phyloP scores from a whole-genome alignment of 2,329 filamentous ascomycete species.

The Claviceps digitariae region DNA sequence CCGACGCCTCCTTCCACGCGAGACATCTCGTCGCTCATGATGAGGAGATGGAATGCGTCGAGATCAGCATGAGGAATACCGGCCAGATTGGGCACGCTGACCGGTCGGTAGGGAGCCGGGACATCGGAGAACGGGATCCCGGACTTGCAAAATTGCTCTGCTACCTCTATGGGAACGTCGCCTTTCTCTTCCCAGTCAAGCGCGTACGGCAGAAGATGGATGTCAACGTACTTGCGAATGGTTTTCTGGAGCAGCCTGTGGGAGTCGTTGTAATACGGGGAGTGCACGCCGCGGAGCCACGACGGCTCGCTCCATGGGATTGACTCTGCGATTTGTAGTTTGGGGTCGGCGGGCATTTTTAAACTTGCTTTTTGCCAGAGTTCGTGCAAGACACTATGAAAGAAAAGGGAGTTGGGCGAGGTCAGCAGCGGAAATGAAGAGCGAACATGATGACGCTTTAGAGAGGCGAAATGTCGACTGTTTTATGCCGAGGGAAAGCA shows the following conservation, averaged over 20 bases:
- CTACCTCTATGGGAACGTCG: no score
- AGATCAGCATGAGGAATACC: conserved; percentile 33
- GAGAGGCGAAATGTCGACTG: no score
- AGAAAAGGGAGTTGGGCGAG: no score
- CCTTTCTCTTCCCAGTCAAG: no score
- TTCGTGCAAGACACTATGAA: no score
- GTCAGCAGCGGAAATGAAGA: no score
- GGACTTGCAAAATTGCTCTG: neutral
- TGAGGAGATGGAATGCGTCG: conserved; percentile 43
- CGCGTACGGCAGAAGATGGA: no score
- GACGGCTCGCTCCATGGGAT: conserved; percentile 16
- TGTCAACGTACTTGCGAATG: no score
- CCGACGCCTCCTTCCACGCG: conserved; percentile 43
- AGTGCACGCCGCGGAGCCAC: conserved; percentile 11
- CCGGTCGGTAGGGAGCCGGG: neutral
- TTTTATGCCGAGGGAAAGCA: no score
- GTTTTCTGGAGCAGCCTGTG: conserved; percentile 30
- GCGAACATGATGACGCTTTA: no score
- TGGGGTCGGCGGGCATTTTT: conserved; percentile 3
- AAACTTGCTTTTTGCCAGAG: no score
- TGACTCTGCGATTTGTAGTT: conserved; percentile 9
- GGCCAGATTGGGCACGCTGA: conserved; percentile 10
- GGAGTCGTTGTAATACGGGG: conserved; percentile 47
- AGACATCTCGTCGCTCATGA: conserved; percentile 40
- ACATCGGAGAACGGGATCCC: neutral